Percentiles rank a stretch among this genome's conserved stretches.
Evolutionary conservation across 2,329 filamentous ascomycete genomes (phyloP).

Genomic region (Venturia effusa): DNA sequence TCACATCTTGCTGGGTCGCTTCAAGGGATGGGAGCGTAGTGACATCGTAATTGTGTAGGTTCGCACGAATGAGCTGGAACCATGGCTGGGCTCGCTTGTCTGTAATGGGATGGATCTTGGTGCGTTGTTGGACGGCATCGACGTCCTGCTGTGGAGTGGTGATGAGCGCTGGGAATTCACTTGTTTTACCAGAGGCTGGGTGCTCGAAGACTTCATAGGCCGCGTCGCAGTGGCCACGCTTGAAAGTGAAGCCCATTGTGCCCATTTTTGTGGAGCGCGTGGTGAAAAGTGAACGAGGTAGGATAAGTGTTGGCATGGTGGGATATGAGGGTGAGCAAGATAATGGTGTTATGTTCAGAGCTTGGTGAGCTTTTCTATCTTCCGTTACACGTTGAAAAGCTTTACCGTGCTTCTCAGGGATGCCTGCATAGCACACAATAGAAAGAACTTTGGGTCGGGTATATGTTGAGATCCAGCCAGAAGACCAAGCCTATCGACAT

Average conservation of each 20-base stretch:
- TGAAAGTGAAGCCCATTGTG: neutral
- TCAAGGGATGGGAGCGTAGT: neutral
- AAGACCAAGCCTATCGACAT: neutral
- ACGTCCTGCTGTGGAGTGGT: constrained; percentile 1
- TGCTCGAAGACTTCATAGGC: neutral
- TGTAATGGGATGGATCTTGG: neutral
- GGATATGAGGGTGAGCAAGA: neutral
- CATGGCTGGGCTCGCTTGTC: neutral
- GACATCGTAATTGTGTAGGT: neutral
- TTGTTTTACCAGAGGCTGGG: neutral
- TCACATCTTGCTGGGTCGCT: neutral
- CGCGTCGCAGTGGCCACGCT: neutral
- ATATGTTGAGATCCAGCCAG: neutral
- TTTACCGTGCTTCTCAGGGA: neutral
- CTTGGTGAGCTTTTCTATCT: neutral
- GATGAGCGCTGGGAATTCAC: neutral
- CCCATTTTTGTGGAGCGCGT: neutral
- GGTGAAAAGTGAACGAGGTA: neutral
- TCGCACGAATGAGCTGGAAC: neutral
- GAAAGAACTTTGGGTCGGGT: neutral
- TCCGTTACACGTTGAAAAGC: neutral
- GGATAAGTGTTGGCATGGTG: neutral
- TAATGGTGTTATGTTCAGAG: neutral
- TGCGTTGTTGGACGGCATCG: neutral
- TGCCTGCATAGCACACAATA: neutral